Evolutionary conservation across 2,329 filamentous ascomycete genomes (phyloP).

Genomic region (Cephalotrichum gorgonifer): DNA sequence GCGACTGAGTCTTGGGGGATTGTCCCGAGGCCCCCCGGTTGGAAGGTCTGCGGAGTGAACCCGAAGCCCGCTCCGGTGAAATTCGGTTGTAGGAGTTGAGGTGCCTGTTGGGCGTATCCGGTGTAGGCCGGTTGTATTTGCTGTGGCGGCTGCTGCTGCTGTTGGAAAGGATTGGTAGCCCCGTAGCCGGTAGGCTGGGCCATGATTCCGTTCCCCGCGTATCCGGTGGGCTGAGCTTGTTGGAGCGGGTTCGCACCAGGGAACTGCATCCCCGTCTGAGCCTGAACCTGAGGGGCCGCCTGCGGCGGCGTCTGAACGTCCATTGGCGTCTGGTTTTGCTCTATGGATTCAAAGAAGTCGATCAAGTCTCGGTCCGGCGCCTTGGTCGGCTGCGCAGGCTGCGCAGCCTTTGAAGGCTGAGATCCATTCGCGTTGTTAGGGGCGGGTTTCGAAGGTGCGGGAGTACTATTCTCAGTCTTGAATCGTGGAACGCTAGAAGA

Average conservation of each 20-base stretch:
- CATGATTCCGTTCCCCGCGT: slow-evolving; percentile 13
- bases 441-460: slow-evolving; percentile 21
- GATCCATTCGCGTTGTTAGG: slow-evolving; percentile 7
- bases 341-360: slow-evolving; percentile 91
- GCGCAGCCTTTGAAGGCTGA: slow-evolving; percentile 2
- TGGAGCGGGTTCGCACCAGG: slow-evolving; percentile 23
- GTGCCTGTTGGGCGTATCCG: slow-evolving; percentile 19
- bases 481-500: slow-evolving; percentile 21
- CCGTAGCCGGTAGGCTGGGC: slow-evolving; percentile 14
- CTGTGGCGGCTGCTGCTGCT: slow-evolving; percentile 24
- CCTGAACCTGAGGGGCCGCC: no score
- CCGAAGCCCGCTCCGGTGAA: slow-evolving; percentile 72
- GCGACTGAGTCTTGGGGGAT: slow-evolving; percentile 49
- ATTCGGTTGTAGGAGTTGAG: slow-evolving; percentile 31
- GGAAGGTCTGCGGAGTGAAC: slow-evolving; percentile 58
- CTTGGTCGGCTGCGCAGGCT: slow-evolving; percentile 33
- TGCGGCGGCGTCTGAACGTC: slow-evolving; percentile 30
- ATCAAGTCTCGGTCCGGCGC: slow-evolving; percentile 70
- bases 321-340: slow-evolving; percentile 73
- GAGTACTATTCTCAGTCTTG: slow-evolving; percentile 23
- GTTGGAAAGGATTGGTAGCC: slow-evolving; percentile 16
- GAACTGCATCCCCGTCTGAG: slow-evolving; percentile 13
- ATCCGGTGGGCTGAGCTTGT: slow-evolving; percentile 25
- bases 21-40: slow-evolving; percentile 38
- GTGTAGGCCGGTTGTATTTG: slow-evolving; percentile 13